Evolutionary conservation across 768 basidiomycete genomes (phyloP).

Genomic region (Kwoniella shandongensis): DNA sequence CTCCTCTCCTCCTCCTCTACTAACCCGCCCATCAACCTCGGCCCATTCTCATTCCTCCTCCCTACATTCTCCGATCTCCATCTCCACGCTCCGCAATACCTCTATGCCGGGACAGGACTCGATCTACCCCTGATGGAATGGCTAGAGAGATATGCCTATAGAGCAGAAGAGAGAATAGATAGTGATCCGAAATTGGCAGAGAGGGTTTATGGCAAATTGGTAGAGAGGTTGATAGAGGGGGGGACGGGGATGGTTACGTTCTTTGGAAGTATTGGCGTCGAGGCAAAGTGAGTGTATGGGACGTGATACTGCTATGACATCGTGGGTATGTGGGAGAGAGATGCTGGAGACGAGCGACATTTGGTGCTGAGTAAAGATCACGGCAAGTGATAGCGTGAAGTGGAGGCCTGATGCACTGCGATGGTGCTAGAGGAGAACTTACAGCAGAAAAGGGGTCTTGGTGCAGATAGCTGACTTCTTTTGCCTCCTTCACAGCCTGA

Average conservation of each 20-base stretch:
- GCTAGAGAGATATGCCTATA: conserved; percentile 78
- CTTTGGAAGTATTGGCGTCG: conserved; percentile 79
- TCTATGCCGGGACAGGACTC: conserved; percentile 82
- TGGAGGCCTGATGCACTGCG: too few species aligned
- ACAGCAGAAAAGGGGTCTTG: too few species aligned
- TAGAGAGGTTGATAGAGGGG: conserved; percentile 64
- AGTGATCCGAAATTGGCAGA: conserved; percentile 62
- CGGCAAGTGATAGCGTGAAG: too few species aligned
- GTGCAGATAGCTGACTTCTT: too few species aligned
- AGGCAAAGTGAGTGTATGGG: conserved; percentile 78
- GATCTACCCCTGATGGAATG: conserved; percentile 82
- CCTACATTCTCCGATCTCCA: conserved; percentile 82
- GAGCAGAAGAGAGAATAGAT: conserved; percentile 76
- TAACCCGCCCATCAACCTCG: conserved; percentile 49
- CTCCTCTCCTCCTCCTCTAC: conserved; percentile 41
- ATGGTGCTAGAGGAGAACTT: too few species aligned
- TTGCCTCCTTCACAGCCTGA: conserved; percentile 60
- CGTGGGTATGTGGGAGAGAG: too few species aligned
- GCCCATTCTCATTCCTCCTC: conserved; percentile 59
- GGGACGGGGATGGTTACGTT: conserved; percentile 76
- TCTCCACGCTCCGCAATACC: conserved; percentile 83
- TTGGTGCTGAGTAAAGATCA: too few species aligned
- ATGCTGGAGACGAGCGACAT: too few species aligned
- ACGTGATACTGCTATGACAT: too few species aligned
- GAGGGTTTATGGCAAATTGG: conserved; percentile 68